Conservation (phyloP, 2,329 filamentous ascomycete genomes). For the Sclerotinia spermophila region DNA sequence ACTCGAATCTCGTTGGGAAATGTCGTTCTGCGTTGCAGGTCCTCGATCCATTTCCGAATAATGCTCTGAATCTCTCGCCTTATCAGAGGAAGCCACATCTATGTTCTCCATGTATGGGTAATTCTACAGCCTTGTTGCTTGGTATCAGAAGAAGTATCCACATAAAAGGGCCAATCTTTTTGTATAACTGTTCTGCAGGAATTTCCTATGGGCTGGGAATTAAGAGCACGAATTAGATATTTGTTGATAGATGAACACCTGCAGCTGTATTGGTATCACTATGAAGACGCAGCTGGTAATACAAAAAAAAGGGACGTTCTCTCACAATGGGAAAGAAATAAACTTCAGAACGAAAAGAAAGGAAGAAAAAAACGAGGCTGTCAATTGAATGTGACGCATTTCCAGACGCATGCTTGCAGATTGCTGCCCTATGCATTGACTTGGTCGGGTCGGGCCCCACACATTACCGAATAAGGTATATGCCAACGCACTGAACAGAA, state of each 20-base stretch:
- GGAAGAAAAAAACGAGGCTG: slow-evolving; percentile 18
- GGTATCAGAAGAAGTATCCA: slow-evolving; percentile 2
- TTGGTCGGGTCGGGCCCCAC: slow-evolving; percentile 15
- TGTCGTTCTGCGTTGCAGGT: slow-evolving; percentile 11
- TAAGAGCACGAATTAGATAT: background rate
- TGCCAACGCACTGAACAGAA: slow-evolving; percentile 17
- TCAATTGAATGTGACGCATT: slow-evolving; percentile 12
- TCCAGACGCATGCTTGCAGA: slow-evolving; percentile 6
- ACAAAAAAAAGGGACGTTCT: slow-evolving; percentile 6
- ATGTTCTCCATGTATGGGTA: slow-evolving; percentile 16
- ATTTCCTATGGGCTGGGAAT: slow-evolving; percentile 10
- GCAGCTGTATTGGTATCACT: slow-evolving; percentile 18
- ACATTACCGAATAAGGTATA: slow-evolving; percentile 11
- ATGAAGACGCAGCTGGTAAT: slow-evolving; percentile 9
- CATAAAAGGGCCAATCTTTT: background rate
- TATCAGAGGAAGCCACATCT: slow-evolving; percentile 19
- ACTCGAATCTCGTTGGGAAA: slow-evolving; percentile 6
- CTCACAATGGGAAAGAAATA: background rate
- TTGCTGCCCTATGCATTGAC: slow-evolving; percentile 18
- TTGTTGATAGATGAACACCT: background rate
- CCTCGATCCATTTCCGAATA: slow-evolving; percentile 15
- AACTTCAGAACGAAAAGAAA: background rate
- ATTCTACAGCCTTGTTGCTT: slow-evolving; percentile 16
- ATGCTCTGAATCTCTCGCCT: slow-evolving; percentile 12
- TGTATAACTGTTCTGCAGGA: slow-evolving; percentile 16